Conservation (phyloP, 495 filamentous ascomycete species). For the Penicillium bovifimosum region DNA sequence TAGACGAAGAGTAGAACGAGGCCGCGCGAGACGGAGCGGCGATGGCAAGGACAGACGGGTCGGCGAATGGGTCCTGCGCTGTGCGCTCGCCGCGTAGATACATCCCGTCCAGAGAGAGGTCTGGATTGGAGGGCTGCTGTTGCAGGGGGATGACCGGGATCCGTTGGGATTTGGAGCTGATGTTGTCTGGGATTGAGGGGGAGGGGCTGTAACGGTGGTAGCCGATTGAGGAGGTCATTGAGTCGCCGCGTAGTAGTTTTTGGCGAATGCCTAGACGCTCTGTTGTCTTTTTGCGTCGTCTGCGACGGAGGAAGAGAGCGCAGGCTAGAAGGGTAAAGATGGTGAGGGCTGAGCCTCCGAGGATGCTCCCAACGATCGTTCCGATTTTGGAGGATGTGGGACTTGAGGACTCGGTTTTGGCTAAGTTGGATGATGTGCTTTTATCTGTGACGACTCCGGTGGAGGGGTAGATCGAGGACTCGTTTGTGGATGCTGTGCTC, state of each 20-base stretch:
- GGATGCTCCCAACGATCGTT: slow-evolving; percentile 23
- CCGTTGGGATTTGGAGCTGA: not conserved
- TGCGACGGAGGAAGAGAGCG: slow-evolving; percentile 19
- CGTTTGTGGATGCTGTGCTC: not conserved
- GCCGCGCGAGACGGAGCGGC: slow-evolving; percentile 11
- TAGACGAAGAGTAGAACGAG: slow-evolving; percentile 20
- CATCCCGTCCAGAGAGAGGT: slow-evolving; percentile 3
- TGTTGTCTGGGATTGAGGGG: not conserved
- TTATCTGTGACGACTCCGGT: not conserved
- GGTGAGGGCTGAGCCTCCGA: slow-evolving; percentile 25
- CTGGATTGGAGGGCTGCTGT: slow-evolving; percentile 4
- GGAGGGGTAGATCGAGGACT: not conserved
- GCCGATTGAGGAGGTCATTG: slow-evolving; percentile 7
- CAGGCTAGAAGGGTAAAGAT: slow-evolving; percentile 19
- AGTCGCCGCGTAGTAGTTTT: slow-evolving; percentile 12
- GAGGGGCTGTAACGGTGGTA: slow-evolving; percentile 3
- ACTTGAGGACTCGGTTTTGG: not conserved
- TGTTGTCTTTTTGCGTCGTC: slow-evolving; percentile 7
- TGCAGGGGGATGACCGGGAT: slow-evolving; percentile 5
- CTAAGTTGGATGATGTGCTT: not conserved
- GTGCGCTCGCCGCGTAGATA: slow-evolving; percentile 4
- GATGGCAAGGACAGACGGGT: slow-evolving; percentile 5
- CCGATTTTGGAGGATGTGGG: slow-evolving; percentile 6
- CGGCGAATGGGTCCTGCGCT: slow-evolving; percentile 6
- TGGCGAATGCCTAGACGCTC: slow-evolving; percentile 11